Percentiles rank a stretch among this genome's conserved stretches.
Conservation (phyloP, 306 rosid genomes). For the Cucurbita ficifolia region DNA sequence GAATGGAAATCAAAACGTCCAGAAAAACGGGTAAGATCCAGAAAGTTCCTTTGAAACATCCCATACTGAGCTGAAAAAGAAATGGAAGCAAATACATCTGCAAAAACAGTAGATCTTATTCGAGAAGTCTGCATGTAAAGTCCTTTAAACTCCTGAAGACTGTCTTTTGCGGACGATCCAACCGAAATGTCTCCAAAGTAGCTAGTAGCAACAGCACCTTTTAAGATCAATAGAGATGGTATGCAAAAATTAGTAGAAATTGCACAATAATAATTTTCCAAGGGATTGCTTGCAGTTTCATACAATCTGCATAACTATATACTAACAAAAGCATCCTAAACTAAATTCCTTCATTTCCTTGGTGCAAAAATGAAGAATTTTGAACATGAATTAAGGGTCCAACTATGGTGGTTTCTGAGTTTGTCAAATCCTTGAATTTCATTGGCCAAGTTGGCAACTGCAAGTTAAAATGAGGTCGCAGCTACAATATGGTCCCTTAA, state of each 20-base stretch:
- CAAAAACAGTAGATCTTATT: constrained; percentile 41
- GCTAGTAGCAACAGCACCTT: constrained; percentile 58
- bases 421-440: background rate
- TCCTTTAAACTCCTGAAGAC: constrained; percentile 31
- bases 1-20: constrained; percentile 66
- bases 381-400: background rate
- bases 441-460: background rate
- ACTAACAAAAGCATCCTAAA: background rate
- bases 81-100: constrained; percentile 53
- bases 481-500: background rate
- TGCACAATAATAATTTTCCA: background rate
- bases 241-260: background rate
- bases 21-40: constrained; percentile 71
- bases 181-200: constrained; percentile 37
- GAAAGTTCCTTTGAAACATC: constrained; percentile 50
- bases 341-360: background rate
- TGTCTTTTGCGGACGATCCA: constrained; percentile 25
- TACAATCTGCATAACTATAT: background rate
- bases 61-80: constrained; percentile 74
- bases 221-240: background rate
- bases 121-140: constrained; percentile 28
- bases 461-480: background rate
- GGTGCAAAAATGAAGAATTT: background rate
- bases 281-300: background rate
- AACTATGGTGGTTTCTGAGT: background rate